phyloP scores from a whole-genome alignment of 2,329 filamentous ascomycete genomes.

The Trichoderma endophyticum region DNA sequence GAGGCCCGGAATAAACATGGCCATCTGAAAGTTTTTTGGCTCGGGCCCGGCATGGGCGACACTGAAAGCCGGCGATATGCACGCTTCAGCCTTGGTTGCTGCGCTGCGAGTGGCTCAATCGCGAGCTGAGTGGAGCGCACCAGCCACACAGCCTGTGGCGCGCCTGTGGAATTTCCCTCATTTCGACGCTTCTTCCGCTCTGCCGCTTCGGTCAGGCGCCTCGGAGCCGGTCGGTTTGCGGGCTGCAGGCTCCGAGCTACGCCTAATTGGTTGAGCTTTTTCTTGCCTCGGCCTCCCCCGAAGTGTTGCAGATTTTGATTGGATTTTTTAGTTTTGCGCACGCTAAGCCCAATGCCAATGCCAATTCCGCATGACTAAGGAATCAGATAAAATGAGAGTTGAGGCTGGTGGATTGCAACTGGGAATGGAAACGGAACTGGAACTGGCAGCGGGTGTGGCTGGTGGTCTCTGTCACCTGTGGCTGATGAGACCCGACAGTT shows the following conservation, averaged over 20 bases:
- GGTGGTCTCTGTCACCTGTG: background rate
- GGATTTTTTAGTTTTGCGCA: background rate
- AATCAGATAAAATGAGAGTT: background rate
- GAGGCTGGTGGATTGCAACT: background rate
- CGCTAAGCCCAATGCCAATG: background rate
- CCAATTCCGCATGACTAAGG: background rate
- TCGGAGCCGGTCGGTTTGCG: slow-evolving; percentile 33
- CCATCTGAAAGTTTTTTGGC: slow-evolving; percentile 18
- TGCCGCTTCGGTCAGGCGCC: slow-evolving; percentile 24
- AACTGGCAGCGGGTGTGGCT: background rate
- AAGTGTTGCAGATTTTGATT: background rate
- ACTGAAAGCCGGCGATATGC: slow-evolving; percentile 21
- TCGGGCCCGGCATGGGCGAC: slow-evolving; percentile 22
- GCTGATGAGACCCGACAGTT: background rate
- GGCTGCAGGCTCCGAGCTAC: slow-evolving; percentile 22
- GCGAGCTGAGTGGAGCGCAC: slow-evolving; percentile 7
- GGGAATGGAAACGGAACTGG: background rate
- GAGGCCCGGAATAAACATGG: background rate
- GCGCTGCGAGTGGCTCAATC: slow-evolving; percentile 16
- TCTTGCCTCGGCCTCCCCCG: background rate
- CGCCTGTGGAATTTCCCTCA: slow-evolving; percentile 17
- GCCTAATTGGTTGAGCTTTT: background rate
- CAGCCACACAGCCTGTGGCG: slow-evolving; percentile 24
- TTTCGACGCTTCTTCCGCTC: slow-evolving; percentile 18
- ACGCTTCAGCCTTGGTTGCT: slow-evolving; percentile 18